These are phyloP conservation scores for Yamagishiella unicocca DNA, from an alignment of 139 green algal genomes.

Conservation along the genomic window DNA sequence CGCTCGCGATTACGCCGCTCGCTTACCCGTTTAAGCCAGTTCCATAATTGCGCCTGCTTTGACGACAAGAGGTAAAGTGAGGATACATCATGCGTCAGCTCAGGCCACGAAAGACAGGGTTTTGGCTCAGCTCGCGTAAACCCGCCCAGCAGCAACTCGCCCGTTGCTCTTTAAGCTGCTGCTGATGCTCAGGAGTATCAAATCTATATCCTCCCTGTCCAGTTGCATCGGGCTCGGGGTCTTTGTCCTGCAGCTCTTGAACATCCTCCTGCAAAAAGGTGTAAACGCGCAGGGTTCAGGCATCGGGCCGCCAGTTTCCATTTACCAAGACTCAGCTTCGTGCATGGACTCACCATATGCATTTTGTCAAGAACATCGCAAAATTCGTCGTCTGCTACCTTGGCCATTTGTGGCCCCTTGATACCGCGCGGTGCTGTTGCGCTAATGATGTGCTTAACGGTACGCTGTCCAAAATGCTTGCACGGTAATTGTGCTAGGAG, in stretches of 20 bases:
- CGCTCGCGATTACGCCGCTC: no score
- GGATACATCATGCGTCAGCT: no score
- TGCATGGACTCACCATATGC: background rate
- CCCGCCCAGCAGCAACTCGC: background rate
- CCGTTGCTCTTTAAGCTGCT: constrained; percentile 60
- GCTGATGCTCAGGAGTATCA: constrained; percentile 52
- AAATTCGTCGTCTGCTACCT: constrained; percentile 24
- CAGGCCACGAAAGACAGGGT: no score
- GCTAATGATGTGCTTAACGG: no score
- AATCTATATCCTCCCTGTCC: constrained; percentile 50
- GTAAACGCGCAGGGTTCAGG: no score
- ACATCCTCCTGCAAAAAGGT: background rate
- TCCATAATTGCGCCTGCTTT: constrained; percentile 47
- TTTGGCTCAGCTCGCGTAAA: background rate
- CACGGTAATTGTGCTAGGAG: no score
- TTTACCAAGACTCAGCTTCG: no score
- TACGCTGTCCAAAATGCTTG: no score
- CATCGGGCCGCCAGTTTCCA: no score
- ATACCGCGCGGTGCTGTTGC: no score
- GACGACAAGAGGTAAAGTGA: background rate
- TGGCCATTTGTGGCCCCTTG: background rate
- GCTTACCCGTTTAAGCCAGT: constrained; percentile 33
- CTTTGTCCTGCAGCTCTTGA: constrained; percentile 6
- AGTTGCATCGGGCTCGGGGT: constrained; percentile 7
- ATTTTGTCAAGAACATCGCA: background rate